Base-by-base conservation (phyloP, 2,329 filamentous ascomycete species). In the Penicillium olsonii region DNA sequence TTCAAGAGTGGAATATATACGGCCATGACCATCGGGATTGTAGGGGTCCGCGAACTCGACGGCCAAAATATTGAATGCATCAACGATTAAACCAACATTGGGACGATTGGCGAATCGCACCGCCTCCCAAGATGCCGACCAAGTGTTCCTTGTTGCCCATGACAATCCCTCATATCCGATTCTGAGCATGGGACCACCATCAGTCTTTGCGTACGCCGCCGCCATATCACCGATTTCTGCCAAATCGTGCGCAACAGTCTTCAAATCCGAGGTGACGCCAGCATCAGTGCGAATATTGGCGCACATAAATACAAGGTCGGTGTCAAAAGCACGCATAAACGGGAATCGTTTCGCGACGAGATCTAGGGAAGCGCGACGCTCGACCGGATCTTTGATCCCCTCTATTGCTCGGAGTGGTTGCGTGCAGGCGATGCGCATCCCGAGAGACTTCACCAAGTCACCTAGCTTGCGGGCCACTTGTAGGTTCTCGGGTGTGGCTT, bases 241-340 rank as follows among this genome's bases (percentile, higher is more conserved):
- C 3, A 69, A 46, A 42, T 69, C 67, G 22, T 43, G 44, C 1
- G 67, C 65, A 5, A 68, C 66, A 1, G 54, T 60, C 39, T 65
- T 61, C 4, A 68, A 50, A 50, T 69, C 66, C 0, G 62, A 56
- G 0, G 67, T 69, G 5, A 67, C 63, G 0, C 64, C 61, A n/a
- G 24, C 22, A 19, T 68, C 65, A 4, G 51, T 61, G 8, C 65
- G 64, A 35, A 67, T 64, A 34, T 48, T 69, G n/a, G 67, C 61
- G 42, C 66, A 69, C 63, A 69, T 63, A 29, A 68, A 69, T 0
- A 69, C 66, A 4, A 69, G 56, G 29, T 68, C 67, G 6, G 67
- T 69, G 34, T 66, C 62, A 33, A 68, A 69, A 2, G 66, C 67
- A 6, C 67, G 59, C 67, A 69, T 69, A 31, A 69, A 68, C 0